Conservation (phyloP, 2,329 filamentous ascomycete species). For the Colletotrichum neosansevieriae region DNA sequence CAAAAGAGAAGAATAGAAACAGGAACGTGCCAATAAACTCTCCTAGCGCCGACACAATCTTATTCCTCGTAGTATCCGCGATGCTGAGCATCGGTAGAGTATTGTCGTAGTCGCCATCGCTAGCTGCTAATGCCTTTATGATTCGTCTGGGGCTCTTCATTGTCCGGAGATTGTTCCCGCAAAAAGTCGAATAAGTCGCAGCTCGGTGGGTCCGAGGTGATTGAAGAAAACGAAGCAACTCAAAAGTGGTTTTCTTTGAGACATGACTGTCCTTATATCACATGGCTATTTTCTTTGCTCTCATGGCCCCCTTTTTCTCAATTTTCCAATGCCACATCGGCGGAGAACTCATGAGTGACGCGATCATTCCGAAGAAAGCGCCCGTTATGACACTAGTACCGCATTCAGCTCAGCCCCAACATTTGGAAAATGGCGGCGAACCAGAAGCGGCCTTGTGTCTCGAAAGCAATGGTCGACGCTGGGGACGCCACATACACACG, state of each 20-base stretch:
- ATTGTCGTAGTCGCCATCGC: conserved; percentile 2
- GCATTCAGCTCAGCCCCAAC: conserved; percentile 6
- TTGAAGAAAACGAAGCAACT: background rate
- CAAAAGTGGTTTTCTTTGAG: background rate
- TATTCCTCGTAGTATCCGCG: conserved; percentile 46
- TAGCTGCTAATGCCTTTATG: background rate
- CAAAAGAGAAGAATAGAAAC: conserved; percentile 61
- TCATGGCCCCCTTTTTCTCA: background rate
- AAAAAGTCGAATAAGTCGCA: background rate
- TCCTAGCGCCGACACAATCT: conserved; percentile 57
- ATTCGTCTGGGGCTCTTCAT: background rate
- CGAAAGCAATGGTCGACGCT: background rate
- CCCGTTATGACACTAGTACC: background rate
- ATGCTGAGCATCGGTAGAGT: conserved; percentile 33
- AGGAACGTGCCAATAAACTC: conserved; percentile 67
- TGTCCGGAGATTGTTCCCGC: background rate
- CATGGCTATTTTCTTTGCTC: background rate
- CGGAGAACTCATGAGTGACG: background rate
- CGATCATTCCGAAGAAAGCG: background rate
- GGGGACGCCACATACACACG: conserved; percentile 17
- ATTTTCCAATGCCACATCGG: background rate
- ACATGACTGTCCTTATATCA: background rate
- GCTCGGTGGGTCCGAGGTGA: background rate
- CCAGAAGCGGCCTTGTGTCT: conserved; percentile 13
- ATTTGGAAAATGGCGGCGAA: background rate